A percentile compares a stretch with the other conserved stretches of the same genome.
Evolutionary conservation across 345 rosid genomes (phyloP).

Genomic region (Salix udensis): DNA sequence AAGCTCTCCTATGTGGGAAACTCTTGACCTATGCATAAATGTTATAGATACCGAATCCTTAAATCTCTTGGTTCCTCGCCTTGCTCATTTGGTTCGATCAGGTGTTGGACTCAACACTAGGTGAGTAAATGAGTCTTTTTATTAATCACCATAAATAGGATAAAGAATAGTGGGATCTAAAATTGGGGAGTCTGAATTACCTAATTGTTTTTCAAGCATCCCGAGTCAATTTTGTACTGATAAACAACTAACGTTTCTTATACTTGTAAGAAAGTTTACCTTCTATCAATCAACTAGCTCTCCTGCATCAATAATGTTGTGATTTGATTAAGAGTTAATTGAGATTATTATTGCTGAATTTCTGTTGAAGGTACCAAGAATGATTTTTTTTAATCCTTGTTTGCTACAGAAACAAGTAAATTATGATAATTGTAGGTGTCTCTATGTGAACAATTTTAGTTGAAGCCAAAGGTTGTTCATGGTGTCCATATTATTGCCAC

Average conservation of each 20-base stretch:
- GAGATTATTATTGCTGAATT: too few relatives aligned
- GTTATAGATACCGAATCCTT: slow-evolving; percentile 65
- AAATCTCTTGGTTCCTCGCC: slow-evolving; percentile 74
- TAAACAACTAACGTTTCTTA: too few relatives aligned
- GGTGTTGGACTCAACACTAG: slow-evolving; percentile 97
- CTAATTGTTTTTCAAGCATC: not conserved
- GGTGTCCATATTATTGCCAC: not conserved
- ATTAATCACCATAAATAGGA: not conserved
- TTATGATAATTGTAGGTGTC: not conserved
- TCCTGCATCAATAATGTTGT: too few relatives aligned
- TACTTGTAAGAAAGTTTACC: too few relatives aligned
- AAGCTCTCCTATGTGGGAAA: slow-evolving; percentile 99
- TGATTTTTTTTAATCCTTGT: too few relatives aligned
- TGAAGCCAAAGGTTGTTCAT: not conserved
- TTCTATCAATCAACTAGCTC: too few relatives aligned
- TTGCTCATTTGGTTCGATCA: slow-evolving; percentile 78
- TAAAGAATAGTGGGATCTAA: not conserved
- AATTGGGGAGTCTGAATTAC: not conserved
- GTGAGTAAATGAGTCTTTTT: slow-evolving; percentile 35
- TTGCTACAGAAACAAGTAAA: not conserved
- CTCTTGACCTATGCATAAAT: slow-evolving; percentile 88
- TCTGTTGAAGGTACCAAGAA: too few relatives aligned
- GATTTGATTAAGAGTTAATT: too few relatives aligned
- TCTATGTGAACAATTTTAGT: not conserved
- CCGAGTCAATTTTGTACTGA: too few relatives aligned